Percentiles rank a stretch among this genome's conserved stretches.
Evolutionary conservation across 1,284 basidiomycete genomes (phyloP).

Genomic region (Ustilago esculenta): DNA sequence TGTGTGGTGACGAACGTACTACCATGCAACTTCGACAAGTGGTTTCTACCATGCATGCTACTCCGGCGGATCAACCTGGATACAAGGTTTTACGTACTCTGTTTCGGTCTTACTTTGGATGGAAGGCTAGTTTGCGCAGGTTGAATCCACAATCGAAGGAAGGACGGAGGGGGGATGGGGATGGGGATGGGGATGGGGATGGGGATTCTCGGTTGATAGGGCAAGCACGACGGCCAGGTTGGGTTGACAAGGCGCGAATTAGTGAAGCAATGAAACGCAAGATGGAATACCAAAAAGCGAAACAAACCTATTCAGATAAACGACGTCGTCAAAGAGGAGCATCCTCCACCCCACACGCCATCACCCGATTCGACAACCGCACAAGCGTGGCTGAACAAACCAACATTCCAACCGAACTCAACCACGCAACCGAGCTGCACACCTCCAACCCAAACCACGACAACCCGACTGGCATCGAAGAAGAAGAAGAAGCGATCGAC

Average conservation of each 20-base stretch:
- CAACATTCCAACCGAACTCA: constrained; percentile 70
- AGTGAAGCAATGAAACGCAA: constrained; percentile 61
- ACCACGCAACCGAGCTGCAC: no score
- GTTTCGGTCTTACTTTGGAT: constrained; percentile 79
- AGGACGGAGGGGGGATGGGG: no score
- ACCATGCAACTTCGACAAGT: constrained; percentile 57
- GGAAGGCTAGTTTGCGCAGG: constrained; percentile 76
- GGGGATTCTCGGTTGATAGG: no score
- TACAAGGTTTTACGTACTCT: constrained; percentile 79
- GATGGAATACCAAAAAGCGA: constrained; percentile 29
- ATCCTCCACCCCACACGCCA: constrained; percentile 8
- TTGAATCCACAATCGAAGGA: constrained; percentile 58
- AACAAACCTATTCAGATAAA: constrained; percentile 64
- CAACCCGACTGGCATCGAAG: no score
- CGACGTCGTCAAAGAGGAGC: constrained; percentile 67
- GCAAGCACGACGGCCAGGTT: no score
- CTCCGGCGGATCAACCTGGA: constrained; percentile 59
- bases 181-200: no score
- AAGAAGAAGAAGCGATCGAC: constrained; percentile 9
- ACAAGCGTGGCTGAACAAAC: constrained; percentile 24
- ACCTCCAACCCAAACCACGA: no score
- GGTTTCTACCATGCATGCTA: constrained; percentile 51
- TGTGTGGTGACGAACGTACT: constrained; percentile 57
- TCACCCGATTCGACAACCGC: constrained; percentile 15
- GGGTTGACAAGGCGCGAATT: no score